Base-by-base conservation (phyloP, 2,329 filamentous ascomycete genomes). In the Coniochaeta prunicola region DNA sequence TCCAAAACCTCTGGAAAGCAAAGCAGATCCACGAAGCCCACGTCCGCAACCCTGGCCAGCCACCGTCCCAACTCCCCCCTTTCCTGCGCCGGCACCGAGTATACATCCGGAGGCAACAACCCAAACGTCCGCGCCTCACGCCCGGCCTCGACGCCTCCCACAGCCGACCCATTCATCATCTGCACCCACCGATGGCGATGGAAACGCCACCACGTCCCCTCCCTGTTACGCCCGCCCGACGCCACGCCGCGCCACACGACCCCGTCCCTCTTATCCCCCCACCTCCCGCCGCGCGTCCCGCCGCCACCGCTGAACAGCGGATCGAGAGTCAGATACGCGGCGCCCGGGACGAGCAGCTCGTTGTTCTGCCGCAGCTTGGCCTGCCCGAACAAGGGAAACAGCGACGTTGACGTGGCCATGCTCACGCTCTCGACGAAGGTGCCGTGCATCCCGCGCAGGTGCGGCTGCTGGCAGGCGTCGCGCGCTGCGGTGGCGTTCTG, bases 131-230 rank as follows among this genome's bases (percentile, higher is more conserved):
- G 68, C 34, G 79, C 67, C 38, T 74, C 71, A 54, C 70, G 63
- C 36, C 65, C 69, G 17, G 69, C 66, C 65, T 86, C 80, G 33
- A 80, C 74, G 9, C 70, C 66, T 30, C 69, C 68, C 24, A 87
- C 81, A 19, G 76, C 79, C 1, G 84, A 87, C 9, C 80, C 80
- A 65, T 91, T 90, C 54, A 88, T 74, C 84, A 90, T 87, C 60
- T 85, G 77, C 28, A 90, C 75, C 59, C 90, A 83, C 4, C 88
- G 84, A 64, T 89, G 87, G n/a, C 87, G 84, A 61, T 90, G 87
- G 65, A 89, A 88, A 36, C 83, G 81, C 34, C 77, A 77, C 87
- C 87, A 91, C 61, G 81, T 88, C 50, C 83, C 68, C n/a, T 66
- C 65, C 59, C 72, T 73, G 53, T 77, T 71, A 30, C 76, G 74